These are phyloP conservation scores for Ophiostoma ulmi DNA, from an alignment of 2,329 filamentous ascomycete species.

Conservation along the genomic window DNA sequence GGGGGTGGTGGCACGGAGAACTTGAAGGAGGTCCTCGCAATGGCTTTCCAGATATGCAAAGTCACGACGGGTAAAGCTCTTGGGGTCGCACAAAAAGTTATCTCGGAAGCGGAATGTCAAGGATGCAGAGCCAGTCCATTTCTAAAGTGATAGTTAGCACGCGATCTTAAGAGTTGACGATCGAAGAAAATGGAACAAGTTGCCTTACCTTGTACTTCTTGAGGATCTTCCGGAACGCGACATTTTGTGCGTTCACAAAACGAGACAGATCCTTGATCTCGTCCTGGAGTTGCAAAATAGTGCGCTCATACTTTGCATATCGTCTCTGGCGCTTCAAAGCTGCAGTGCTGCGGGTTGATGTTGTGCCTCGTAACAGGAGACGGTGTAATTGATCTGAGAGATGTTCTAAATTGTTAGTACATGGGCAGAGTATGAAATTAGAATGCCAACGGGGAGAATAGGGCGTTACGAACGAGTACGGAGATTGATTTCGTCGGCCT, in stretches of 20 bases:
- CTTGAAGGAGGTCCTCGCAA: slow-evolving; percentile 47
- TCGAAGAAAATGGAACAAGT: background rate
- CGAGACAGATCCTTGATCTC: slow-evolving; percentile 66
- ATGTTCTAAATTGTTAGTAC: slow-evolving; percentile 38
- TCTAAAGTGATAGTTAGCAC: slow-evolving; percentile 40
- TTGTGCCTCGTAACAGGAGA: slow-evolving; percentile 42
- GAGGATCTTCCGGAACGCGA: slow-evolving; percentile 74
- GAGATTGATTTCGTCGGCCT: slow-evolving; percentile 69
- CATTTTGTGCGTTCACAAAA: slow-evolving; percentile 67
- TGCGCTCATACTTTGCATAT: slow-evolving; percentile 50
- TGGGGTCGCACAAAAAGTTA: slow-evolving; percentile 59
- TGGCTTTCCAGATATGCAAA: slow-evolving; percentile 50
- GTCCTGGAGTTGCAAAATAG: slow-evolving; percentile 56
- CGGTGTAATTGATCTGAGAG: slow-evolving; percentile 46
- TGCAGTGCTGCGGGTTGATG: slow-evolving; percentile 33
- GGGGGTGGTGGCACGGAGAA: slow-evolving; percentile 45
- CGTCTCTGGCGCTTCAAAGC: slow-evolving; percentile 47
- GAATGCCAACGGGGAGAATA: background rate
- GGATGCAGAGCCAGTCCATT: slow-evolving; percentile 71
- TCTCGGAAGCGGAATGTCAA: slow-evolving; percentile 62
- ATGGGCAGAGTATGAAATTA: background rate
- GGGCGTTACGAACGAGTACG: slow-evolving; percentile 53
- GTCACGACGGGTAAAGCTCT: slow-evolving; percentile 66
- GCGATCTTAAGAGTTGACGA: background rate
- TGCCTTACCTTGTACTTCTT: slow-evolving; percentile 66